Conservation (phyloP, 257 asterid genomes). For the Gardenia jasminoides region DNA sequence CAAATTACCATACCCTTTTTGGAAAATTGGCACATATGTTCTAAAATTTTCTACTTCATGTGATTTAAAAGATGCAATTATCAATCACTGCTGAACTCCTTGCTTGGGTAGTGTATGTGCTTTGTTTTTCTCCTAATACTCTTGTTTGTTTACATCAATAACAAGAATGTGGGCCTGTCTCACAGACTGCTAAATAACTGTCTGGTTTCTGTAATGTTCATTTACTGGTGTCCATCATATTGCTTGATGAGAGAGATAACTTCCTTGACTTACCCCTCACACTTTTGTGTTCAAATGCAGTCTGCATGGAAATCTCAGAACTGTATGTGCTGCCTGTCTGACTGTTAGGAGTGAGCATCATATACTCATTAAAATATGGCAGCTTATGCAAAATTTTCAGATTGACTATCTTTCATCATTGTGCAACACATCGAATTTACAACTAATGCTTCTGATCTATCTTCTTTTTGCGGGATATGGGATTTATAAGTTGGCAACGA, state of each 20-base stretch:
- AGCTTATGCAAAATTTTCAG: not conserved
- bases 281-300: not conserved
- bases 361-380: not conserved
- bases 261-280: not conserved
- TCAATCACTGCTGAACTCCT: not conserved
- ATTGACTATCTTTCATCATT: not conserved
- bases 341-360: not conserved
- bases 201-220: not conserved
- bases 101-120: not conserved
- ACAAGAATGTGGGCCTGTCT: not conserved
- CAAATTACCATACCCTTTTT: not conserved
- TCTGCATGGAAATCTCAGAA: not conserved
- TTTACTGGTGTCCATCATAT: not conserved
- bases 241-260: not conserved
- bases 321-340: not conserved
- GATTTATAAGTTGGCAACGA: not conserved
- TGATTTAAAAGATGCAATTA: not conserved
- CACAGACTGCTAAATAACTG: not conserved
- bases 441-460: not conserved
- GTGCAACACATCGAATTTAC: not conserved
- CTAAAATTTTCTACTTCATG: not conserved
- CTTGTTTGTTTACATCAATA: not conserved
- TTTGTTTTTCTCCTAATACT: not conserved
- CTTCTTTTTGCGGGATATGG: not conserved
- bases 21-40: not conserved